Conservation (phyloP, 768 basidiomycete genomes). For the Russula olivacea region DNA sequence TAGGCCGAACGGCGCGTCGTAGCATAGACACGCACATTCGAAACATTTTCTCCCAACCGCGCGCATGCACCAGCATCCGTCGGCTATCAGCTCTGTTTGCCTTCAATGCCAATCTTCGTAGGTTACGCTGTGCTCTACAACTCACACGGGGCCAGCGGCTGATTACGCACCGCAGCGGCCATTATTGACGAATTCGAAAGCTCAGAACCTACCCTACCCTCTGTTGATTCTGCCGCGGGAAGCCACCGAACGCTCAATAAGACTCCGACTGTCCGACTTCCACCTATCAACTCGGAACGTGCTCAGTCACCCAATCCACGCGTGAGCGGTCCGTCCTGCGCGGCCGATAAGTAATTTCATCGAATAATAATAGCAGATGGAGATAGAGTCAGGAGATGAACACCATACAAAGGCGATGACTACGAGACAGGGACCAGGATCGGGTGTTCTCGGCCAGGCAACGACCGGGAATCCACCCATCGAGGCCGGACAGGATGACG, state of each 20-base stretch:
- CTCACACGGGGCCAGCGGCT: not conserved
- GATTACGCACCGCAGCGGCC: conserved; percentile 38
- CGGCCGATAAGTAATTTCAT: not conserved
- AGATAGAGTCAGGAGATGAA: not conserved
- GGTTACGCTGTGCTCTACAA: conserved; percentile 30
- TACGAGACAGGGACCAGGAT: conserved; percentile 4
- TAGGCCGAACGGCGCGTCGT: conserved; percentile 63
- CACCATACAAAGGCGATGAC: not conserved
- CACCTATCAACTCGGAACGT: not conserved
- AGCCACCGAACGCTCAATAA: not conserved
- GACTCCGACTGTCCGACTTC: not conserved
- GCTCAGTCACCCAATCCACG: not conserved
- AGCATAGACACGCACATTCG: conserved; percentile 65
- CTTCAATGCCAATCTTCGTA: conserved; percentile 59
- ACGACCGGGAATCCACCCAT: not conserved
- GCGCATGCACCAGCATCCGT: conserved; percentile 57
- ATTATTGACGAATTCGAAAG: conserved; percentile 43
- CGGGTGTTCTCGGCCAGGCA: not conserved
- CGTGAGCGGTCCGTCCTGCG: not conserved
- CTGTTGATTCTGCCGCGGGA: not conserved
- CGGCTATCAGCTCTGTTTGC: conserved; percentile 71
- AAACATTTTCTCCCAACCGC: conserved; percentile 64
- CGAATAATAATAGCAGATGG: not conserved
- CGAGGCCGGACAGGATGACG: conserved; percentile 3
- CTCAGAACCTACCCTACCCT: conserved; percentile 37